A percentile compares a stretch with the other conserved stretches of the same genome.
These are phyloP conservation scores for Psidium guajava DNA, from an alignment of 345 rosid genomes.

Conservation along the genomic window DNA sequence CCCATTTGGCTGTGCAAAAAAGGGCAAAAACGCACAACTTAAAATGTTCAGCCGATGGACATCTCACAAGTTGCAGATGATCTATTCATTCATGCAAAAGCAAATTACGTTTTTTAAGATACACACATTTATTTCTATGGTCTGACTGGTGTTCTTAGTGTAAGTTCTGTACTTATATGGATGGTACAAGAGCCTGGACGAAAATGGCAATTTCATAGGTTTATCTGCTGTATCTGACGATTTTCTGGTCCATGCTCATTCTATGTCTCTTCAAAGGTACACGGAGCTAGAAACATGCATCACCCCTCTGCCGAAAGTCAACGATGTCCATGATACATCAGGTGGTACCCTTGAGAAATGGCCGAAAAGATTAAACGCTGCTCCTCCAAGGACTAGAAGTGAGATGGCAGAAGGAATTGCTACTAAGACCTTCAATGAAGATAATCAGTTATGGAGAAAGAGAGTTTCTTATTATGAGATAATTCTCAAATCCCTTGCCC, in stretches of 20 bases:
- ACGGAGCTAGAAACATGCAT: conserved; percentile 45
- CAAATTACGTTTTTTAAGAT: neutral
- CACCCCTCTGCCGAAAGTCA: conserved; percentile 33
- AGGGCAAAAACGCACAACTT: neutral
- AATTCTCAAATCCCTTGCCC: conserved; percentile 25
- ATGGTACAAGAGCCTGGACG: neutral
- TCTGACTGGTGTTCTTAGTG: neutral
- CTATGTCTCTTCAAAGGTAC: conserved; percentile 18
- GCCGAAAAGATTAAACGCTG: conserved; percentile 35
- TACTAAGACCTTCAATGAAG: conserved; percentile 18
- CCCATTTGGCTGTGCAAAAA: neutral
- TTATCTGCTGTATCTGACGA: neutral
- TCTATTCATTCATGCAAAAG: neutral
- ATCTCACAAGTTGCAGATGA: neutral
- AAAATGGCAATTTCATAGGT: neutral
- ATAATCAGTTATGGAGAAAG: conserved; percentile 33
- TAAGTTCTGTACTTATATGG: neutral
- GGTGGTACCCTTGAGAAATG: conserved; percentile 30
- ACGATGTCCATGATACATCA: conserved; percentile 9
- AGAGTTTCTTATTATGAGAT: conserved; percentile 27
- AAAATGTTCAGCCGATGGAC: neutral
- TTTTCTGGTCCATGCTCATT: neutral
- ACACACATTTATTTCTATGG: neutral
- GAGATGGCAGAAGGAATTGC: conserved; percentile 17
- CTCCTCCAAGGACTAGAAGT: conserved; percentile 28